phyloP scores from a whole-genome alignment of 768 basidiomycete genomes.

The Psilocybe sp. region DNA sequence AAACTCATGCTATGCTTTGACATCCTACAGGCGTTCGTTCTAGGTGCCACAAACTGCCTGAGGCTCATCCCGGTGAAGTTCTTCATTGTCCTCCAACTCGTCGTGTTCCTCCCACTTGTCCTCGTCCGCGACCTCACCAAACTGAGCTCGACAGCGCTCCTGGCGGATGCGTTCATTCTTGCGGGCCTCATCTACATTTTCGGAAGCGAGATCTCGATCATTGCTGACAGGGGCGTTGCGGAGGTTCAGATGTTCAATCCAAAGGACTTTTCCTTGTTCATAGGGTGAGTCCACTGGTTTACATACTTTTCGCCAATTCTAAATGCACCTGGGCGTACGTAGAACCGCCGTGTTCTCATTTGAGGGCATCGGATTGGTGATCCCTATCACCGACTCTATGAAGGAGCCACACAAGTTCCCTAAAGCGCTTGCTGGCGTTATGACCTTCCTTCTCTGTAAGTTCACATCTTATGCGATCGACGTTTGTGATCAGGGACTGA shows the following conservation, averaged over 20 bases:
- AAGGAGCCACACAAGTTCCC: slow-evolving; percentile 93
- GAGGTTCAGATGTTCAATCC: slow-evolving; percentile 85
- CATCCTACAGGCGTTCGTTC: slow-evolving; percentile 68
- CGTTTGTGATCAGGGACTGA: neutral
- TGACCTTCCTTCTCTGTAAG: slow-evolving; percentile 78
- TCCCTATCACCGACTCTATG: slow-evolving; percentile 98
- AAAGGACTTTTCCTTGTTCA: slow-evolving; percentile 85
- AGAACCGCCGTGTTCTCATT: slow-evolving; percentile 98
- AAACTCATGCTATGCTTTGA: slow-evolving; percentile 1
- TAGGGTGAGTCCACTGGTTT: slow-evolving; percentile 59
- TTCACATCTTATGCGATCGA: slow-evolving; percentile 3
- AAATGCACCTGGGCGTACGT: slow-evolving; percentile 4
- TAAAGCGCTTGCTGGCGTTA: slow-evolving; percentile 80
- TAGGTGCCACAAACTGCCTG: slow-evolving; percentile 75
- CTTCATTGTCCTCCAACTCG: slow-evolving; percentile 80
- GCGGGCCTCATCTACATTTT: slow-evolving; percentile 86
- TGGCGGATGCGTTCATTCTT: slow-evolving; percentile 95
- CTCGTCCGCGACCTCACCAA: slow-evolving; percentile 94
- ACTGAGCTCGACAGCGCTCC: slow-evolving; percentile 84
- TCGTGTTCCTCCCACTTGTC: slow-evolving; percentile 87
- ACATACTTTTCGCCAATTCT: neutral
- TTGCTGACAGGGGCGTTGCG: slow-evolving; percentile 68
- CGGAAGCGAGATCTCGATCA: slow-evolving; percentile 73
- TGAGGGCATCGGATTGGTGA: slow-evolving; percentile 93
- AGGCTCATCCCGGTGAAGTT: slow-evolving; percentile 66